Evolutionary conservation across 805 yeast species (phyloP).

Genomic region (Komagataella mondaviorum): DNA sequence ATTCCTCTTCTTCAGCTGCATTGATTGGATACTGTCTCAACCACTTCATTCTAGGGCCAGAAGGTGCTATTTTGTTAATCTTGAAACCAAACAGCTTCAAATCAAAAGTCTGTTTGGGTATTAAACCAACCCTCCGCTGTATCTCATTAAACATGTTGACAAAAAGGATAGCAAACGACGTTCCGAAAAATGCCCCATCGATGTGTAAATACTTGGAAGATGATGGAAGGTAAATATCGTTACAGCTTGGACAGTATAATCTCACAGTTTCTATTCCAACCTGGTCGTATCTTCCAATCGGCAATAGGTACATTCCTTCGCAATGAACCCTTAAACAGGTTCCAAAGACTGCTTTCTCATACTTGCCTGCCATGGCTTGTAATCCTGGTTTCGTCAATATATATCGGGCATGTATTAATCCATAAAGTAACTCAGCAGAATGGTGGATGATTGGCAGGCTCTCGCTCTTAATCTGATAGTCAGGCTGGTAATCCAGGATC

Average conservation of each 20-base stretch:
- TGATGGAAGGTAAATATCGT: slow-evolving; percentile 80
- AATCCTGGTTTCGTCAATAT: slow-evolving; percentile 83
- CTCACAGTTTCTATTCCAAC: slow-evolving; percentile 90
- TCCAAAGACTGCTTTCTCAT: slow-evolving; percentile 81
- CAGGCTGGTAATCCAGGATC: slow-evolving; percentile 74
- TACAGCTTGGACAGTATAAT: slow-evolving; percentile 88
- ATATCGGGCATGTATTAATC: slow-evolving; percentile 87
- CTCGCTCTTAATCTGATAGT: slow-evolving; percentile 40
- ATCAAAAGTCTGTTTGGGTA: slow-evolving; percentile 46
- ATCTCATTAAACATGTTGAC: slow-evolving; percentile 87
- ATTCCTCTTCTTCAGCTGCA: slow-evolving; percentile 48
- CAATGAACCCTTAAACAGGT: slow-evolving; percentile 84
- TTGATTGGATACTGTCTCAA: slow-evolving; percentile 64
- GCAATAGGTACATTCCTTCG: slow-evolving; percentile 80
- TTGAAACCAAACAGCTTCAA: slow-evolving; percentile 82
- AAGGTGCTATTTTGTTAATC: slow-evolving; percentile 54
- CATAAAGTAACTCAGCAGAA: slow-evolving; percentile 85
- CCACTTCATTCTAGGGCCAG: slow-evolving; percentile 97
- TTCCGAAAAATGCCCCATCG: slow-evolving; percentile 96
- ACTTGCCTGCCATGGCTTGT: slow-evolving; percentile 87
- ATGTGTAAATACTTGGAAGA: slow-evolving; percentile 77
- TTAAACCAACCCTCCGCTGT: slow-evolving; percentile 56
- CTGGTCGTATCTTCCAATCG: slow-evolving; percentile 82
- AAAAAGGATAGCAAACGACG: slow-evolving; percentile 88
- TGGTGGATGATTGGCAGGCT: slow-evolving; percentile 71